These are phyloP conservation scores for Pseudonitzschia pungens DNA, from an alignment of 108 stramenopile genomes.

Conservation along the genomic window DNA sequence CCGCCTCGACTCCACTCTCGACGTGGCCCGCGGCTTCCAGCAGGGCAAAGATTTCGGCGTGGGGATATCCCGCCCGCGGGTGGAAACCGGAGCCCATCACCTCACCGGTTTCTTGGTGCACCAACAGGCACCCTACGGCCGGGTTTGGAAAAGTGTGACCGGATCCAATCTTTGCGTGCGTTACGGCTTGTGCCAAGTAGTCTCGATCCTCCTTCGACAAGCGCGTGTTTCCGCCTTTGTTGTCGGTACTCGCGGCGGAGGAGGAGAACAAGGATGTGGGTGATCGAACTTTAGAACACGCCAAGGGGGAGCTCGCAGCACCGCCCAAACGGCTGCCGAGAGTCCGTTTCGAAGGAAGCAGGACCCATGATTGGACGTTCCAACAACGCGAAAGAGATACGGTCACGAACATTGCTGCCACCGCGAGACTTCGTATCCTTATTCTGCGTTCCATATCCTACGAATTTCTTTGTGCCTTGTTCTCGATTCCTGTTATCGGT, in stretches of 20 bases:
- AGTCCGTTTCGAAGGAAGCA: not conserved
- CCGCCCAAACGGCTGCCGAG: not conserved
- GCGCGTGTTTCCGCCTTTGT: not conserved
- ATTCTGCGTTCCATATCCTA: constrained; percentile 1
- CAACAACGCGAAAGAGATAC: constrained; percentile 1
- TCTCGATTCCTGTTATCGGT: not conserved
- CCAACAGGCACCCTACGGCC: constrained; percentile 87
- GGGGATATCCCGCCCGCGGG: constrained; percentile 81
- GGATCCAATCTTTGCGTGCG: constrained; percentile 49
- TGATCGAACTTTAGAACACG: not conserved
- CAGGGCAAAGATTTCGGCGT: constrained; percentile 89
- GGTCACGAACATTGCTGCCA: not conserved
- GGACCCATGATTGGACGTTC: constrained; percentile 7
- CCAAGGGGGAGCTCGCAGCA: not conserved
- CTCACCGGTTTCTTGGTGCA: constrained; percentile 41
- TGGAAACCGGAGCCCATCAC: constrained; percentile 86
- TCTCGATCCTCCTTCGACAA: constrained; percentile 23
- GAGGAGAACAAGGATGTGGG: not conserved
- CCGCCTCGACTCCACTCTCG: constrained; percentile 57
- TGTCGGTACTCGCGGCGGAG: not conserved
- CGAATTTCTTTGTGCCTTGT: not conserved
- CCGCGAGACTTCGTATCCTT: not conserved
- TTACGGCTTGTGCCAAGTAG: constrained; percentile 49
- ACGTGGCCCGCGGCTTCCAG: constrained; percentile 73
- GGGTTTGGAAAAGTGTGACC: constrained; percentile 89